phyloP scores from a whole-genome alignment of 2,329 filamentous ascomycete genomes.

The Peltaster fructicola region DNA sequence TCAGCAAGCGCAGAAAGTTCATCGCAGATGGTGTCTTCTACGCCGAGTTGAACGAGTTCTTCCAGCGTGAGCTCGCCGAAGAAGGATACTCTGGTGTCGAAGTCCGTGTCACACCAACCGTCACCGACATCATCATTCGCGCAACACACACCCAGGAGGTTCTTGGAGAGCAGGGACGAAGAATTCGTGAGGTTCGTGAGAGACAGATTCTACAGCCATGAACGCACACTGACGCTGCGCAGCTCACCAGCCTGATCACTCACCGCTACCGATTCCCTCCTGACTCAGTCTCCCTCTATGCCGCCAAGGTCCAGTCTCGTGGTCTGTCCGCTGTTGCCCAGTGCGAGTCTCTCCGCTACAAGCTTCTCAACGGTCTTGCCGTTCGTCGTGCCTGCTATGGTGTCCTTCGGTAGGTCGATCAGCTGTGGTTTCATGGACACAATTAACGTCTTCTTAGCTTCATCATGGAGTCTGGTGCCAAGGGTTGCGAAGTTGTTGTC shows the following conservation, averaged over 20 bases:
- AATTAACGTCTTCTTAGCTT: conserved; percentile 39
- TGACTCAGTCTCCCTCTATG: conserved; percentile 99
- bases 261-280: conserved; percentile 99
- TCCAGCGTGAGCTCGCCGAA: conserved; percentile 99
- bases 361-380: conserved; percentile 98
- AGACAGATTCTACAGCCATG: not conserved
- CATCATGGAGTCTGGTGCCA: conserved; percentile 99
- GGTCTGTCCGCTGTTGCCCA: conserved; percentile 99
- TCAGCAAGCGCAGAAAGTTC: conserved; percentile 72
- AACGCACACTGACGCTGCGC: too few relatives aligned
- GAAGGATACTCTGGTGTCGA: conserved; percentile 99
- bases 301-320: conserved; percentile 99
- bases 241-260: conserved; percentile 98
- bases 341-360: conserved; percentile 99
- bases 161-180: conserved; percentile 97
- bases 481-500: conserved; percentile 99
- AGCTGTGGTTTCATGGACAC: not conserved
- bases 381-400: conserved; percentile 98
- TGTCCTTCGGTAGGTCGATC: conserved; percentile 45
- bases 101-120: conserved; percentile 98
- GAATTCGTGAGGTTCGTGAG: conserved; percentile 61
- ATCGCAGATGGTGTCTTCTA: conserved; percentile 93
- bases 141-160: conserved; percentile 99
- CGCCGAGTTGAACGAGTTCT: conserved; percentile 99
- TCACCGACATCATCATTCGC: conserved; percentile 99